Conservation (phyloP, 192 early-diverging fungal genomes). For the Coemansia guatemalensis region DNA sequence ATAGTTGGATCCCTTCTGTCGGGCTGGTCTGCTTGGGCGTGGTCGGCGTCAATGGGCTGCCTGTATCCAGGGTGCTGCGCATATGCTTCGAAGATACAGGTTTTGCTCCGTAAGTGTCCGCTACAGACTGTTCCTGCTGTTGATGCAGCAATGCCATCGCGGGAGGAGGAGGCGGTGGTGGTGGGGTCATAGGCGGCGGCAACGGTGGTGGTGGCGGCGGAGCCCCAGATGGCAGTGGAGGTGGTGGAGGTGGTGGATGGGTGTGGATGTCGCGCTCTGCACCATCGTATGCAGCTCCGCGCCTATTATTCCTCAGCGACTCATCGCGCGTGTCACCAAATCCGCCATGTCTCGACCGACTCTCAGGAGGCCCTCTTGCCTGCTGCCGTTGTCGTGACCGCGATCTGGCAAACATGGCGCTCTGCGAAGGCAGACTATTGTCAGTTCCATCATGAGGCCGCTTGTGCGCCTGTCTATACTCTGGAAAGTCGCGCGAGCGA, state of each 20-base stretch:
- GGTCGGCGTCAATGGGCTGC: slow-evolving; percentile 40
- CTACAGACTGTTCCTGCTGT: background rate
- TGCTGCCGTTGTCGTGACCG: slow-evolving; percentile 2
- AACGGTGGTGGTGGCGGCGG: slow-evolving; percentile 14
- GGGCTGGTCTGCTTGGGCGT: slow-evolving; percentile 46
- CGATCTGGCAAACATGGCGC: background rate
- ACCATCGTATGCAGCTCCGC: background rate
- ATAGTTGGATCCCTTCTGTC: slow-evolving; percentile 58
- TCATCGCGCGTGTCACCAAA: slow-evolving; percentile 10
- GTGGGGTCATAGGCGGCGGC: slow-evolving; percentile 7
- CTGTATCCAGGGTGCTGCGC: background rate
- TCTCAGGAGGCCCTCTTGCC: background rate
- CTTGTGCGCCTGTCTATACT: background rate
- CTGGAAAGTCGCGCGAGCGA: background rate
- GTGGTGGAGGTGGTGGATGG: slow-evolving; percentile 14
- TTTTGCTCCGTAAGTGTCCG: background rate
- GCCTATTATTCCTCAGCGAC: slow-evolving; percentile 2
- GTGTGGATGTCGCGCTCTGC: background rate
- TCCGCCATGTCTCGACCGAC: background rate
- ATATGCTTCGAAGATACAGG: background rate
- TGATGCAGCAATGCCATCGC: background rate
- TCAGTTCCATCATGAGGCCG: background rate
- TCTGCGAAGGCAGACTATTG: background rate
- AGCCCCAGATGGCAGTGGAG: slow-evolving; percentile 21
- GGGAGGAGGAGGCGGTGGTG: slow-evolving; percentile 16